Evolutionary conservation across 495 filamentous ascomycete genomes (phyloP), one percentile per base, ranked within the genome.

Genomic region (Aspergillus ostianus): DNA sequence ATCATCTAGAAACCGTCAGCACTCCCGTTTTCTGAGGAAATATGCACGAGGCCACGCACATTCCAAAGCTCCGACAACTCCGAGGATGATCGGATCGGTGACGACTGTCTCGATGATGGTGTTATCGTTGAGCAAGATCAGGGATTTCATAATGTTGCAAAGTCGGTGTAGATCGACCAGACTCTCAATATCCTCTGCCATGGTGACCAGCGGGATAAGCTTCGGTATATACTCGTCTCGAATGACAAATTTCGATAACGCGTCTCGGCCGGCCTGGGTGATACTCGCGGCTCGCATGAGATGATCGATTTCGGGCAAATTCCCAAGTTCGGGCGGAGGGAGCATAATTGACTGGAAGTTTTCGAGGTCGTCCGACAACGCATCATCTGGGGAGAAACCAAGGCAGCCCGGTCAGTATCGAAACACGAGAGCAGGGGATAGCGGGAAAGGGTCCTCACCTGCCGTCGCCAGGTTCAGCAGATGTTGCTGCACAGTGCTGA

Each of bases 111-210:
- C 94, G 61, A 98, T 96, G 59, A 98, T 96, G 56, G 85, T 78
- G 41, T 87, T 96, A 67, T 98, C 95, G 70, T 98, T 98, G 21
- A 98, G 83, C 48, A 98, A 79, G 51, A 98, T 91, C 41, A 97
- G 82, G 55, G 86, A 89, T 79, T 98, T 98, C 92, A 97, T 96
- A 70, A 98, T 96, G 68, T 92, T 96, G 85, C 94, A 98, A 20
- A 98, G 77, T 29, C 88, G 84, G 69, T 98, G 95, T 29, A 98
- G 78, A 66, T 97, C 93, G 0, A 81, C 67, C 30, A 96, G 75
- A 61, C 89, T 92, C 70, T 98, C 92, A 58, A 96, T 79, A 68
- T 97, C 91, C 73, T 98, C 94, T 3, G 95, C 94, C 66, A 86
- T 83, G 50, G 86, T 81, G 54, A 98, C 90, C 48, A 97, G 66